Evolutionary conservation across 805 yeast genomes (phyloP).

Genomic region (Candida railenensis): DNA sequence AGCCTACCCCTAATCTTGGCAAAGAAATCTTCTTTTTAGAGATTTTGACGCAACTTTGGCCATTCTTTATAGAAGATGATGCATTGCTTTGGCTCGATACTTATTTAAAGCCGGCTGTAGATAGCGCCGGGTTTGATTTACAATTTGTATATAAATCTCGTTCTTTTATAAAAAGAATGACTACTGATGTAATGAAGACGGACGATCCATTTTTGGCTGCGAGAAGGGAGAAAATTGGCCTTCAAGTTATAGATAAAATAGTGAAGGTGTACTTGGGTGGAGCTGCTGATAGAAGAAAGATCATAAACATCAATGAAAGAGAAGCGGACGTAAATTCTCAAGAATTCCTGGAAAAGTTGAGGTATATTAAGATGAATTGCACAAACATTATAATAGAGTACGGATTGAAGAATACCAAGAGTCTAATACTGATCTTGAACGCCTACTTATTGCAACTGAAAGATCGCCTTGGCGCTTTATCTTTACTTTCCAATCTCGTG

Average conservation of each 20-base stretch:
- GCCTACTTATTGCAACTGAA: constrained; percentile 28
- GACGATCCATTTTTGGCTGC: constrained; percentile 20
- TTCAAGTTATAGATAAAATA: constrained; percentile 20
- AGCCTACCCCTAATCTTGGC: constrained; percentile 22
- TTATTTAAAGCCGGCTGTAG: constrained; percentile 50
- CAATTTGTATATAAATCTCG: constrained; percentile 32
- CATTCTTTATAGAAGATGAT: constrained; percentile 29
- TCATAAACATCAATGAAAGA: constrained; percentile 15
- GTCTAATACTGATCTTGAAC: constrained; percentile 37
- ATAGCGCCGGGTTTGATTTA: constrained; percentile 55
- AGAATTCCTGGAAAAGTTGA: constrained; percentile 44
- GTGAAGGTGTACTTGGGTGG: constrained; percentile 24
- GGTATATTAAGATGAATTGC: constrained; percentile 49
- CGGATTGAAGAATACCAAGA: constrained; percentile 37
- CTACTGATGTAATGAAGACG: constrained; percentile 14
- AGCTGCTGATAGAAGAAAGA: constrained; percentile 11
- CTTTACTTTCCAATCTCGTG: constrained; percentile 34
- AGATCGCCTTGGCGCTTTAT: constrained; percentile 37
- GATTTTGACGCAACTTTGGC: constrained; percentile 31
- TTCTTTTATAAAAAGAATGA: constrained; percentile 21
- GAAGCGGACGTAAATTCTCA: constrained; percentile 25
- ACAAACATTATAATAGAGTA: constrained; percentile 37
- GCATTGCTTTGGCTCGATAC: constrained; percentile 49
- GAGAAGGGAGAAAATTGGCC: constrained; percentile 20
- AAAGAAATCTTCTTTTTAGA: constrained; percentile 40